These are phyloP conservation scores for Aureobasidium uvarum DNA, from an alignment of 2,329 filamentous ascomycete species.

Conservation along the genomic window DNA sequence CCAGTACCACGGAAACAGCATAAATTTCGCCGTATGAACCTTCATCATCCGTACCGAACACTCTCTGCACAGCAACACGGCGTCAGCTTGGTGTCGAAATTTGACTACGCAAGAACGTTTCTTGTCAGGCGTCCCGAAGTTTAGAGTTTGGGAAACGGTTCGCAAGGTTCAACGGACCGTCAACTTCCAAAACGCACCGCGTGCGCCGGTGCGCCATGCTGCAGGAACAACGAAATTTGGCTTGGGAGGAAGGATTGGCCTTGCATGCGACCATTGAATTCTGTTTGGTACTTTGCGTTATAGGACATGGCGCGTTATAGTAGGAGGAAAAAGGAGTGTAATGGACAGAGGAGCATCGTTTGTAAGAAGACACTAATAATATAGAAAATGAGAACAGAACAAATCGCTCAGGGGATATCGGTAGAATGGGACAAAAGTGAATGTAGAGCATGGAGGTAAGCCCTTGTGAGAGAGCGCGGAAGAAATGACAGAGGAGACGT, in stretches of 20 bases:
- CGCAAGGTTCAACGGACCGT: slow-evolving; percentile 17
- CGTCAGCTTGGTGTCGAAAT: neutral
- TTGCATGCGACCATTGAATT: slow-evolving; percentile 8
- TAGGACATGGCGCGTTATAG: slow-evolving; percentile 3
- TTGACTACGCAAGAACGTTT: slow-evolving; percentile 18
- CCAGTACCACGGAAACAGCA: neutral
- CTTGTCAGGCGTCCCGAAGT: slow-evolving; percentile 23
- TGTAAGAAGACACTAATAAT: neutral
- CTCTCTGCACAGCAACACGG: neutral
- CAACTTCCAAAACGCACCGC: slow-evolving; percentile 10
- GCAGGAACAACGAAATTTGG: slow-evolving; percentile 4
- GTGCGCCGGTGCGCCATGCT: neutral
- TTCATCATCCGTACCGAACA: slow-evolving; percentile 9
- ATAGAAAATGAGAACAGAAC: neutral
- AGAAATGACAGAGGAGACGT: slow-evolving; percentile 15
- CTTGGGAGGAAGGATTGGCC: neutral
- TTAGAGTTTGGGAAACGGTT: slow-evolving; percentile 1
- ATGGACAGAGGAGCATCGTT: neutral
- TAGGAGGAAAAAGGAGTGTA: neutral
- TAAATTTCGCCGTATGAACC: neutral
- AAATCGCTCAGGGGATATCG: slow-evolving; percentile 20
- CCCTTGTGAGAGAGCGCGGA: neutral
- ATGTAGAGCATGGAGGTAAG: neutral
- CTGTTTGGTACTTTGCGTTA: neutral
- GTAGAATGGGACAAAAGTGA: neutral